Conservation (phyloP, 331 rosid species). For the Rosa hybrid region DNA sequence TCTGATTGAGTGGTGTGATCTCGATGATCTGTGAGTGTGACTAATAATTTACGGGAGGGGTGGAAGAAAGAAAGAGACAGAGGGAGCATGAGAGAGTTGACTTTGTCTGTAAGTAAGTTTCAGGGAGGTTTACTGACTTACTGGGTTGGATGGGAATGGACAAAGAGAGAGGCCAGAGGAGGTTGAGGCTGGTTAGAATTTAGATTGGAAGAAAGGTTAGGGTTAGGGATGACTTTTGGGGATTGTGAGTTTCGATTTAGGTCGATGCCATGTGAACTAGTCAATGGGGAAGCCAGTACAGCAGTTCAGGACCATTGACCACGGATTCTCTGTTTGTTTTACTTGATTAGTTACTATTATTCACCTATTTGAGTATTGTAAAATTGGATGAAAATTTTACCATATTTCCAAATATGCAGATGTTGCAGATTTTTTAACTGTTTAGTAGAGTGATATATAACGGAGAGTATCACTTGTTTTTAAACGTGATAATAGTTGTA, state of each 20-base stretch:
- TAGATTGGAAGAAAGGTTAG: neutral
- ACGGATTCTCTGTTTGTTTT: no score
- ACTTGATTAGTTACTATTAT: no score
- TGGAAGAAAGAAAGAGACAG: neutral
- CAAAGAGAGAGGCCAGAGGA: neutral
- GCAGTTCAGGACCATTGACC: no score
- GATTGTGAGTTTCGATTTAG: neutral
- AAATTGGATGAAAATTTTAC: no score
- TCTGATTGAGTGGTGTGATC: constrained; percentile 10
- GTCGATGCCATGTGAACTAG: neutral
- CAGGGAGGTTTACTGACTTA: neutral
- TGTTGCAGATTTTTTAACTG: no score
- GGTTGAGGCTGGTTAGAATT: neutral
- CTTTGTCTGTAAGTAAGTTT: neutral
- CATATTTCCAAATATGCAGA: no score
- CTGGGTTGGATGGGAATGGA: constrained; percentile 1
- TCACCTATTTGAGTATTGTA: no score
- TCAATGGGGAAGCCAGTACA: neutral
- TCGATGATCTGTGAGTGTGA: constrained; percentile 10
- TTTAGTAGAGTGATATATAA: no score
- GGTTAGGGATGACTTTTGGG: neutral
- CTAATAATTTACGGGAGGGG: neutral
- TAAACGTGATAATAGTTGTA: no score
- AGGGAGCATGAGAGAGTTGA: constrained; percentile 39
- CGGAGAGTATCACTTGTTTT: no score